phyloP scores from a whole-genome alignment of 2,329 filamentous ascomycete species.

The Alternaria sp. region DNA sequence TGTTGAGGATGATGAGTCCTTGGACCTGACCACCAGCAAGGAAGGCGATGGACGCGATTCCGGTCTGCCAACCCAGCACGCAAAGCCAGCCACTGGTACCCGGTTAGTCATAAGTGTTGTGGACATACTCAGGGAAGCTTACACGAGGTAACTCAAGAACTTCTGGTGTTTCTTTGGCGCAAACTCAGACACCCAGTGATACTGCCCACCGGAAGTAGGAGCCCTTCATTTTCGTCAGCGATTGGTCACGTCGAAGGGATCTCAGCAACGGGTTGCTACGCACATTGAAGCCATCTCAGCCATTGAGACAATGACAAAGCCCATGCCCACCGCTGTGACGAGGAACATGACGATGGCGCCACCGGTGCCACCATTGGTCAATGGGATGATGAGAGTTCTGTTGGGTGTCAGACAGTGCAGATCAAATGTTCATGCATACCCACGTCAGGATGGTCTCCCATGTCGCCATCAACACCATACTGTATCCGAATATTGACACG shows the following conservation, averaged over 20 bases:
- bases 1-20: slow-evolving; percentile 49
- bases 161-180: slow-evolving; percentile 29
- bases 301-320: slow-evolving; percentile 32
- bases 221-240: slow-evolving; percentile 22
- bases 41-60: slow-evolving; percentile 40
- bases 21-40: slow-evolving; percentile 39
- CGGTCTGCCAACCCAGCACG: slow-evolving; percentile 51
- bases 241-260: neutral
- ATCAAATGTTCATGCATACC: neutral
- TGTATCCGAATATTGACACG: slow-evolving; percentile 36
- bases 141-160: slow-evolving; percentile 30
- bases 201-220: slow-evolving; percentile 36
- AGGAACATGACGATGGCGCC: slow-evolving; percentile 35
- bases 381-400: slow-evolving; percentile 25
- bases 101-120: neutral
- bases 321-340: slow-evolving; percentile 28
- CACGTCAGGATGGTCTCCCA: slow-evolving; percentile 34
- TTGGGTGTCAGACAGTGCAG: neutral
- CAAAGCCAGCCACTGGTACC: slow-evolving; percentile 49
- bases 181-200: slow-evolving; percentile 41
- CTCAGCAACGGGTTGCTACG: neutral
- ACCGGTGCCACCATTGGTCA: slow-evolving; percentile 37
- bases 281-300: slow-evolving; percentile 40
- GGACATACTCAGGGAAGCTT: neutral
- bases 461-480: slow-evolving; percentile 36